Conservation (phyloP, 1,284 basidiomycete species). For the Austroboletus novae-zelandiae region DNA sequence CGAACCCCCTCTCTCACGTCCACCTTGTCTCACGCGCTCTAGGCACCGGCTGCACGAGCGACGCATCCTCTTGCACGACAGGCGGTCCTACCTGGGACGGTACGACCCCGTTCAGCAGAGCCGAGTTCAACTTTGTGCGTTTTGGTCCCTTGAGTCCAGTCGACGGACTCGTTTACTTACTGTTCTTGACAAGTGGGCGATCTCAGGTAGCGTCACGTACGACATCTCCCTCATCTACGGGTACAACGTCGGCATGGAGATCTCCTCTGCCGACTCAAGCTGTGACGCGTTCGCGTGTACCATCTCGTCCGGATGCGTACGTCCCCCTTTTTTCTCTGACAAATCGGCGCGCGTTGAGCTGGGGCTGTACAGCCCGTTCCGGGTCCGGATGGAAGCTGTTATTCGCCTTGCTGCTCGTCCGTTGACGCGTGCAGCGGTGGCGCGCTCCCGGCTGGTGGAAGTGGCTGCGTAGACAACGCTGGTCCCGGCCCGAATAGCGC, state of each 20-base stretch:
- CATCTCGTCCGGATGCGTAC: constrained; percentile 26
- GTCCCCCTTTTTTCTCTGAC: not conserved
- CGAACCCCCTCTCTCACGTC: not conserved
- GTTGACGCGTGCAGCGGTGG: constrained; percentile 22
- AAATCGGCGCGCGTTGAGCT: too few species aligned
- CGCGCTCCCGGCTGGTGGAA: constrained; percentile 28
- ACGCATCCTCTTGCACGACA: constrained; percentile 17
- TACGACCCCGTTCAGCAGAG: constrained; percentile 21
- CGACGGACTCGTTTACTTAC: too few species aligned
- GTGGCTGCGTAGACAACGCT: constrained; percentile 28
- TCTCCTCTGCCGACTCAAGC: constrained; percentile 27
- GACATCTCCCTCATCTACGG: constrained; percentile 38
- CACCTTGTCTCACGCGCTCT: not conserved
- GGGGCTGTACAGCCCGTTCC: constrained; percentile 24
- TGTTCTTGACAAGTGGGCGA: constrained; percentile 9
- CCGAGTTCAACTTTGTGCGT: constrained; percentile 21
- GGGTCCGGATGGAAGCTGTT: constrained; percentile 25
- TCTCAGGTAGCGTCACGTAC: constrained; percentile 31
- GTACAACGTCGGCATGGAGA: constrained; percentile 39
- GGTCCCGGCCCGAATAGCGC: constrained; percentile 31
- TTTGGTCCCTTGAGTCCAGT: not conserved
- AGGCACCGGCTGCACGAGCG: constrained; percentile 25
- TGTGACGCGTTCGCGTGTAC: constrained; percentile 34
- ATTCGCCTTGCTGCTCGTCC: constrained; percentile 30
- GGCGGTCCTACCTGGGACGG: constrained; percentile 26